Percentiles rank a stretch among this genome's conserved stretches.
Evolutionary conservation across 768 basidiomycete species (phyloP).

Genomic region (Tulasnella sp.): DNA sequence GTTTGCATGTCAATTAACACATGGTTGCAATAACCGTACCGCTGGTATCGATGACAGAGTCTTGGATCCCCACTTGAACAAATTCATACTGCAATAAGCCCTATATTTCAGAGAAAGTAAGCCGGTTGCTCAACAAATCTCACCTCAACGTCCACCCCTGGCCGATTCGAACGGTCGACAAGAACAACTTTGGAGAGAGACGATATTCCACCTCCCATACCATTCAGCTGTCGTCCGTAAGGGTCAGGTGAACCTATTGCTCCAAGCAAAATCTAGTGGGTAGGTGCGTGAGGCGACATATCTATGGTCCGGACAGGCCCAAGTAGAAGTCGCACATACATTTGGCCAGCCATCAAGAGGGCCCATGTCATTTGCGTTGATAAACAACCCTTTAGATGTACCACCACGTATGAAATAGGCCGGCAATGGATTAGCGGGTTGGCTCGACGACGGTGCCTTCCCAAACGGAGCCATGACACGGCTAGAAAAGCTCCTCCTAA

Average conservation of each 20-base stretch:
- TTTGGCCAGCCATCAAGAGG: constrained; percentile 39
- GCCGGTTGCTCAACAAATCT: not conserved
- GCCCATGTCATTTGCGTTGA: constrained; percentile 39
- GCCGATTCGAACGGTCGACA: constrained; percentile 26
- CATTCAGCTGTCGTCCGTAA: constrained; percentile 58
- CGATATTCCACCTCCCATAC: constrained; percentile 69
- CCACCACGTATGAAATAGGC: constrained; percentile 54
- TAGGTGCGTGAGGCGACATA: not conserved
- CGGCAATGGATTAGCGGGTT: constrained; percentile 27
- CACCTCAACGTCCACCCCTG: constrained; percentile 5
- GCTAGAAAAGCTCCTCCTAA: no score
- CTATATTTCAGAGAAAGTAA: not conserved
- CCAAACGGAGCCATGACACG: no score
- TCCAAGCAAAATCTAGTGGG: not conserved
- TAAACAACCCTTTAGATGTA: constrained; percentile 65
- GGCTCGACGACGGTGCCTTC: no score
- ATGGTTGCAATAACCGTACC: constrained; percentile 39
- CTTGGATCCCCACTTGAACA: constrained; percentile 42
- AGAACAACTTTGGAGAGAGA: constrained; percentile 65
- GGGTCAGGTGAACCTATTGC: constrained; percentile 66
- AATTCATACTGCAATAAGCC: constrained; percentile 42
- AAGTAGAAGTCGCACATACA: not conserved
- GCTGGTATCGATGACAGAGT: constrained; percentile 47
- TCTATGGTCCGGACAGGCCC: not conserved
- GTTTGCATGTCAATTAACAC: not conserved